Evolutionary conservation across 2,329 filamentous ascomycete species (phyloP).

Genomic region (Nothophoma quercina): DNA sequence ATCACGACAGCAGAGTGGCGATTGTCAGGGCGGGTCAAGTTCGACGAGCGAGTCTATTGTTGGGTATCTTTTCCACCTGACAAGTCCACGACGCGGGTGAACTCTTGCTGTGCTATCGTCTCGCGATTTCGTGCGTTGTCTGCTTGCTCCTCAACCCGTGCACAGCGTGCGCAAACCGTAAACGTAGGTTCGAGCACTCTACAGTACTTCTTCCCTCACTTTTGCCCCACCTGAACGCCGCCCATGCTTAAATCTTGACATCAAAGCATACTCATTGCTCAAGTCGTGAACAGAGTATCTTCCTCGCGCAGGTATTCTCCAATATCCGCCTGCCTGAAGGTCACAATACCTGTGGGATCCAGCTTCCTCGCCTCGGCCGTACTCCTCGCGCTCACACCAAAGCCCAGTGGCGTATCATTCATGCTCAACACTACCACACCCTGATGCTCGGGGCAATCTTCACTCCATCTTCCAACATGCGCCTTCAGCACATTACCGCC

Average conservation of each 20-base stretch:
- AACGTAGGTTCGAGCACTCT: too few species aligned
- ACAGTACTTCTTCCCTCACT: not conserved
- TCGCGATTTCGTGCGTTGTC: not conserved
- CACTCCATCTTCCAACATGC: conserved; percentile 82
- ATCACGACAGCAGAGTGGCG: too few species aligned
- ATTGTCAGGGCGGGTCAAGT: too few species aligned
- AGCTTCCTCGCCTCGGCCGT: conserved; percentile 83
- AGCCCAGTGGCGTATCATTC: conserved; percentile 89
- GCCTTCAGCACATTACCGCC: conserved; percentile 88
- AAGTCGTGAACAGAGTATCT: conserved; percentile 68
- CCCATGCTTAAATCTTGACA: too few species aligned
- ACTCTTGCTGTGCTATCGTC: not conserved
- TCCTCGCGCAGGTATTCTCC: conserved; percentile 93
- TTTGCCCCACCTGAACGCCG: too few species aligned
- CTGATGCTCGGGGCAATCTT: conserved; percentile 92
- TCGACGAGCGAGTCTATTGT: not conserved
- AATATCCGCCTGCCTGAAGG: conserved; percentile 91
- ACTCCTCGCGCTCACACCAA: conserved; percentile 88
- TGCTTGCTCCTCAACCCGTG: too few species aligned
- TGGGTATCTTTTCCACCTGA: conserved; percentile 13
- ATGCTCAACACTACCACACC: conserved; percentile 90
- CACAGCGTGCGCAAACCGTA: too few species aligned
- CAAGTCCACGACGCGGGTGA: too few species aligned
- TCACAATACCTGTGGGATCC: conserved; percentile 88
- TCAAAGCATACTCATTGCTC: conserved; percentile 16